A percentile compares a stretch with the other conserved stretches of the same genome.
Conservation (phyloP, 331 rosid species). For the Malus hybrid region DNA sequence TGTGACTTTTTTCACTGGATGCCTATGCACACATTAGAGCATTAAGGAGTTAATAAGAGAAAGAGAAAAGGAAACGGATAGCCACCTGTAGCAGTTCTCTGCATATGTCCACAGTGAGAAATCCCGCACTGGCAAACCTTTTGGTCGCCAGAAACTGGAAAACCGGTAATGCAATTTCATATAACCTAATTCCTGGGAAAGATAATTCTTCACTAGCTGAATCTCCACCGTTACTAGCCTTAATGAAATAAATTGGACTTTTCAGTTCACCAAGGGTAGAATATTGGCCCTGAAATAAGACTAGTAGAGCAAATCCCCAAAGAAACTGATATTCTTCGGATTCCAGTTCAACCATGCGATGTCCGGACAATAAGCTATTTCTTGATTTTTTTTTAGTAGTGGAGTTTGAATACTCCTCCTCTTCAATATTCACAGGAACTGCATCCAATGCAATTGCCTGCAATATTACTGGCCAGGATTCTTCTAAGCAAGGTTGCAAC, state of each 20-base stretch:
- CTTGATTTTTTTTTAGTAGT: constrained; percentile 23
- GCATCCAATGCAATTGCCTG: constrained; percentile 96
- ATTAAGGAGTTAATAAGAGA: constrained; percentile 1
- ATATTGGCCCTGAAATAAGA: constrained; percentile 64
- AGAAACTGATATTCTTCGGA: constrained; percentile 63
- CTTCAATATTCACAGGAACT: constrained; percentile 61
- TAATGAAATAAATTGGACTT: constrained; percentile 32
- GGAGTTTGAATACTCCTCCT: constrained; percentile 26
- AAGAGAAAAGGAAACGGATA: constrained; percentile 11
- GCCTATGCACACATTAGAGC: neutral
- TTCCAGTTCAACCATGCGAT: constrained; percentile 83
- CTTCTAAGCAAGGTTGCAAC: constrained; percentile 78
- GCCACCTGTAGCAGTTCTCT: constrained; percentile 84
- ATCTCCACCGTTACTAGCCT: constrained; percentile 35
- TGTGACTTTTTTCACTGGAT: neutral
- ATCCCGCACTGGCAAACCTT: constrained; percentile 56
- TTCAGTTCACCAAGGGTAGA: constrained; percentile 43
- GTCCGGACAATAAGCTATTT: constrained; percentile 44
- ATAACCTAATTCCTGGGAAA: constrained; percentile 46
- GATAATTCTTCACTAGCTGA: constrained; percentile 36
- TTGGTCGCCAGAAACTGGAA: constrained; percentile 75
- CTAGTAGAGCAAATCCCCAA: constrained; percentile 87
- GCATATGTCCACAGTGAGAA: constrained; percentile 62
- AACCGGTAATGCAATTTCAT: constrained; percentile 73
- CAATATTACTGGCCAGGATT: constrained; percentile 95